These are phyloP conservation scores for Platanthera guangdongensis DNA, from an alignment of 106 monocot species.

Conservation along the genomic window DNA sequence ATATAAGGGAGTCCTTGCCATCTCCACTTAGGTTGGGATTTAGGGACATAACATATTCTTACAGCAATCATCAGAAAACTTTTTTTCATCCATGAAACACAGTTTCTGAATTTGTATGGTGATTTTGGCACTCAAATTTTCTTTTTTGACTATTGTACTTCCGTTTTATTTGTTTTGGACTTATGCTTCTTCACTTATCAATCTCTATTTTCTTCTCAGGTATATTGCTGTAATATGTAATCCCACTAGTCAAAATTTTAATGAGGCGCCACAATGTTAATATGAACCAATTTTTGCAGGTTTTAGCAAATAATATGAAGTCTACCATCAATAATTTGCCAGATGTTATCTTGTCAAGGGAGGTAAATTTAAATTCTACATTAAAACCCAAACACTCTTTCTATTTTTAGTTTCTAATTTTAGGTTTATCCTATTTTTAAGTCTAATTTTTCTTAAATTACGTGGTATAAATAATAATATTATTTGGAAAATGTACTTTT, in stretches of 20 bases:
- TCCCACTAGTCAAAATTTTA: background rate
- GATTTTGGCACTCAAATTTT: background rate
- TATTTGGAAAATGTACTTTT: background rate
- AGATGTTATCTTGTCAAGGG: slow-evolving; percentile 12
- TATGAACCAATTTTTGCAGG: slow-evolving; percentile 21
- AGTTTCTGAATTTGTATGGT: background rate
- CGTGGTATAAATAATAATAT: background rate
- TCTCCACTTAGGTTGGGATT: no score
- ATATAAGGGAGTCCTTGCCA: no score
- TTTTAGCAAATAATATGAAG: slow-evolving; percentile 30
- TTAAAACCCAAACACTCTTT: background rate
- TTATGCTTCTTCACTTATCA: background rate
- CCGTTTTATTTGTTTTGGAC: background rate
- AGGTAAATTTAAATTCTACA: slow-evolving; percentile 21
- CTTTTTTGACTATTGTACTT: slow-evolving; percentile 1
- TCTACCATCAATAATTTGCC: slow-evolving; percentile 15
- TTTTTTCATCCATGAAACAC: background rate
- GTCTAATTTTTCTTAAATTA: background rate
- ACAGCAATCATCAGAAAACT: background rate
- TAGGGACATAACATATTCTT: background rate
- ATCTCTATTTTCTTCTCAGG: background rate
- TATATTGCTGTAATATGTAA: background rate
- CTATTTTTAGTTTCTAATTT: background rate
- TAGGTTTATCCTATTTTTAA: background rate
- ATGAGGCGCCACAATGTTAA: background rate